Base-by-base conservation (phyloP, 768 basidiomycete species). In the Pisolithus marmoratus region DNA sequence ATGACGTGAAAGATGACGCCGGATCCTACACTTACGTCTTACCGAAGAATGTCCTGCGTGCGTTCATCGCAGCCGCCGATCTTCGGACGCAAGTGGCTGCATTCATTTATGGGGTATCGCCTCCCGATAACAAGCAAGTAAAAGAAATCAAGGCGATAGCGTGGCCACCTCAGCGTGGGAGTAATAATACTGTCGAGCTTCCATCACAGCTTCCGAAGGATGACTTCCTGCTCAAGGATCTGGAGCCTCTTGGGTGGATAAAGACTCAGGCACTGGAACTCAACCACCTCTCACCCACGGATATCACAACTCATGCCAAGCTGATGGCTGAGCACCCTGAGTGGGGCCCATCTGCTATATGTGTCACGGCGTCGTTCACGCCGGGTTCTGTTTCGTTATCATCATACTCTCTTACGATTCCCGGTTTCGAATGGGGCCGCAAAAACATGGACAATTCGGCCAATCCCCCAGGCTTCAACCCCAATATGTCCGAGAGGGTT, bases 1-100 rank as follows among this genome's bases (percentile, higher is more conserved):
- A 99, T 62, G 95, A 99, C 63, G 94, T 99, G 63, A 95, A 95
- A 70, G 96, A 99, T 64, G 96, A 98, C 62, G 93, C 94, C 5
- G 84, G 87, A 22, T 90, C 90, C 8, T 93, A 81, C 69, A 99
- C 96, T 37, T 98, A 91, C 62, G 93, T 99, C 49, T 76, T 99
- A 48, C 94, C 96, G 26, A 99, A 99, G 80, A 99, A 99, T 68
- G 79, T 98, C 49, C 76, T 99, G 29, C 87, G 90, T 44, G 87
- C 93, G 3, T 98, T 99, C 74, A 88, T 98, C 60, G 82, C 87
- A 20, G 87, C 92, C 19, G 83, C 94, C 23, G 96, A 99, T 71
- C 79, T 98, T 31, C 89, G 96, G 36, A 96, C 96, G 2, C 95
- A 98, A 70, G 89, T 97, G 34, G 93, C 93, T 0, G 95, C 85